A percentile compares a stretch with the other conserved stretches of the same genome.
Conservation (phyloP, 2,329 filamentous ascomycete species). For the Coniella lustricola region DNA sequence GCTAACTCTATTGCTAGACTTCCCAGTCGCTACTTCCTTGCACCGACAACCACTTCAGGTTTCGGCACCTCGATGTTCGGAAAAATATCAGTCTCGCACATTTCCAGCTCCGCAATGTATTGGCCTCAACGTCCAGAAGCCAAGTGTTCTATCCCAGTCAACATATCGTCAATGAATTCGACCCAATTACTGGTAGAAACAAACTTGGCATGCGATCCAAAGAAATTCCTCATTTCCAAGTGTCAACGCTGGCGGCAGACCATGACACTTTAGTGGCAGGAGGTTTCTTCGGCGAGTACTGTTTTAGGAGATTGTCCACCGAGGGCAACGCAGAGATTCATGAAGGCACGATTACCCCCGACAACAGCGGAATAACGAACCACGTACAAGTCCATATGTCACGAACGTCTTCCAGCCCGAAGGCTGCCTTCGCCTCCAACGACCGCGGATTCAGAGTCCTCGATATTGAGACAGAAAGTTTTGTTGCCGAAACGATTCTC, state of each 20-base stretch:
- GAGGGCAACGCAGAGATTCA: slow-evolving; percentile 25
- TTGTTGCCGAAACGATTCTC: slow-evolving; percentile 48
- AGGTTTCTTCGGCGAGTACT: slow-evolving; percentile 51
- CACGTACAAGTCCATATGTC: slow-evolving; percentile 53
- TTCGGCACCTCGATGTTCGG: slow-evolving; percentile 49
- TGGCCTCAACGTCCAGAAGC: slow-evolving; percentile 49
- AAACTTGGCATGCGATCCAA: slow-evolving; percentile 35
- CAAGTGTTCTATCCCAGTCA: slow-evolving; percentile 50
- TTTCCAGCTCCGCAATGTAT: slow-evolving; percentile 58
- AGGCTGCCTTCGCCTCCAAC: slow-evolving; percentile 57
- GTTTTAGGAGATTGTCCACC: slow-evolving; percentile 39
- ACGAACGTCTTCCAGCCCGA: slow-evolving; percentile 43
- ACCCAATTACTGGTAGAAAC: slow-evolving; percentile 40
- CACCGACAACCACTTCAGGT: slow-evolving; percentile 48
- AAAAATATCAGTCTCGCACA: slow-evolving; percentile 51
- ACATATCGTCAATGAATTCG: slow-evolving; percentile 43
- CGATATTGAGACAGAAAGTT: slow-evolving; percentile 51
- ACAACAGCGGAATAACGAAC: slow-evolving; percentile 54
- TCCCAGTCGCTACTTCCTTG: slow-evolving; percentile 30
- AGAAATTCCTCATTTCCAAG: slow-evolving; percentile 24
- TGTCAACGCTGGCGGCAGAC: slow-evolving; percentile 45
- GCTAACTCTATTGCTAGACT: slow-evolving; percentile 16
- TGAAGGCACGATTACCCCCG: slow-evolving; percentile 41
- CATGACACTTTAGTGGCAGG: slow-evolving; percentile 53
- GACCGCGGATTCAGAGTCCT: slow-evolving; percentile 52